A percentile compares a stretch with the other conserved stretches of the same genome.
Conservation (phyloP, 2,329 filamentous ascomycete genomes). For the Botrytis fragariae region DNA sequence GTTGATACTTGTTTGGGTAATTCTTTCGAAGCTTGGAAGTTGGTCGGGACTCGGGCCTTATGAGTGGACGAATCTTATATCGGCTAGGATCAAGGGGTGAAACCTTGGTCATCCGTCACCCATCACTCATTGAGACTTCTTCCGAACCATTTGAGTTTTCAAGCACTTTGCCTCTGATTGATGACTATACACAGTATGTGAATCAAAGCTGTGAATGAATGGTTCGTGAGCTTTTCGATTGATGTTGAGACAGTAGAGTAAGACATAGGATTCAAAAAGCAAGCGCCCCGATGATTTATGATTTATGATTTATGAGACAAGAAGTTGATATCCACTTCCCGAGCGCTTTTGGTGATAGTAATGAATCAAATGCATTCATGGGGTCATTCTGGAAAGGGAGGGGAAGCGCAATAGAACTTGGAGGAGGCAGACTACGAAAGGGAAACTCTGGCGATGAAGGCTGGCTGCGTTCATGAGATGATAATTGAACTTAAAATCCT, state of each 20-base stretch:
- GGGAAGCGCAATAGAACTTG: neutral
- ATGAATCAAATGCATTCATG: neutral
- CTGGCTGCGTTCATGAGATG: neutral
- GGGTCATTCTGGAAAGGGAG: neutral
- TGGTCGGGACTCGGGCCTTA: neutral
- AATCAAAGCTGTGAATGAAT: neutral
- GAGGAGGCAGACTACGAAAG: neutral
- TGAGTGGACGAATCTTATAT: constrained; percentile 1
- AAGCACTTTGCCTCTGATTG: neutral
- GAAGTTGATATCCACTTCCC: neutral
- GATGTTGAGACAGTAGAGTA: neutral
- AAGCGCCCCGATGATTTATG: neutral
- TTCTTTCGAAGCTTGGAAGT: constrained; percentile 1
- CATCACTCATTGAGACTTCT: neutral
- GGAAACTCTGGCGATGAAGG: neutral
- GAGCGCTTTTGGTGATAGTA: neutral
- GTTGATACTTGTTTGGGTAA: neutral
- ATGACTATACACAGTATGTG: neutral
- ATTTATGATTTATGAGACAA: constrained; percentile 1
- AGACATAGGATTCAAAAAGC: neutral
- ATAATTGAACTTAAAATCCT: neutral
- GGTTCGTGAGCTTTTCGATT: neutral
- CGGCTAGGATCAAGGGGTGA: neutral
- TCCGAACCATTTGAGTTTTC: neutral
- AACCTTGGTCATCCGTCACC: neutral